Conservation (phyloP, 2,329 filamentous ascomycete genomes). For the Cladosporium austrohemisphaericum region DNA sequence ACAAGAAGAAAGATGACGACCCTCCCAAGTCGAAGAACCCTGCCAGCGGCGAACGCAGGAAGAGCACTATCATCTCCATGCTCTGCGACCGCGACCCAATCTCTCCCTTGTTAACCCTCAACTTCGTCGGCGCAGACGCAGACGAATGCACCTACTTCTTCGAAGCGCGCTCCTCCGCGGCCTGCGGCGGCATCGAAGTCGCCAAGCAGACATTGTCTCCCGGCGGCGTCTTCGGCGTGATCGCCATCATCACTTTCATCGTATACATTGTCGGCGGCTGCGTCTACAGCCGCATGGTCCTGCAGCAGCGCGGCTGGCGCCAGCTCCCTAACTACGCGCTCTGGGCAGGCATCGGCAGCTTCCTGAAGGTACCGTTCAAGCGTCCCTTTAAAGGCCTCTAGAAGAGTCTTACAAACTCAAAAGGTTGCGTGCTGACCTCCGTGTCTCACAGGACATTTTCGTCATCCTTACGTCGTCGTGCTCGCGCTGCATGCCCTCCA, state of each 20-base stretch:
- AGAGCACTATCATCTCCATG: constrained; percentile 85
- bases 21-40: constrained; percentile 24
- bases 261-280: constrained; percentile 91
- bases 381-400: background rate
- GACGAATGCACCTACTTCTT: constrained; percentile 96
- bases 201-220: constrained; percentile 60
- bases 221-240: constrained; percentile 81
- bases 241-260: constrained; percentile 69
- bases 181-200: constrained; percentile 68
- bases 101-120: constrained; percentile 63
- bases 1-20: constrained; percentile 27
- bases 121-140: constrained; percentile 76
- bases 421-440: background rate
- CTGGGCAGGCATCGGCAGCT: constrained; percentile 83
- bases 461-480: constrained; percentile 68
- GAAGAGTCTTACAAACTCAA: background rate
- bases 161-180: constrained; percentile 79
- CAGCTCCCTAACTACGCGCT: constrained; percentile 92
- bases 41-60: constrained; percentile 62
- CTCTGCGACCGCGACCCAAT: constrained; percentile 83
- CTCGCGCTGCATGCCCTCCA: constrained; percentile 59
- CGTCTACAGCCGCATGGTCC: constrained; percentile 91
- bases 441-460: constrained; percentile 51
- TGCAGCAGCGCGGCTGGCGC: constrained; percentile 90
- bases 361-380: constrained; percentile 63